Percentiles rank a stretch among this genome's conserved stretches.
Conservation (phyloP, 345 rosid species). For the Brassica cretica region DNA sequence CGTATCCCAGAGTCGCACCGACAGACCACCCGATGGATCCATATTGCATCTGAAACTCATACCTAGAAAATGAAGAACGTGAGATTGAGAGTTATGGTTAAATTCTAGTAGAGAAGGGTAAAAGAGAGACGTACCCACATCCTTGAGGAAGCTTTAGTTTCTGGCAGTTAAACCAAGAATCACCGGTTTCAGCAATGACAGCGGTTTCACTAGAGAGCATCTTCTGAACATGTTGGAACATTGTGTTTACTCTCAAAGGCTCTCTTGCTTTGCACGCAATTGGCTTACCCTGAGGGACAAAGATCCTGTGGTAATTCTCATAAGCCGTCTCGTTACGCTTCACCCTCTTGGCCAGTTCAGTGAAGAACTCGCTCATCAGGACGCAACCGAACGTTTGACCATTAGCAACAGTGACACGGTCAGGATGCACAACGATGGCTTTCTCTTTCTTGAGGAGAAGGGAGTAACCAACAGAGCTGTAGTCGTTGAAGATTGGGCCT, state of each 20-base stretch:
- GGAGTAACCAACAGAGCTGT: slow-evolving; percentile 55
- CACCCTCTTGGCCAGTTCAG: slow-evolving; percentile 46
- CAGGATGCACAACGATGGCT: slow-evolving; percentile 55
- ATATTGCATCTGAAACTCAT: slow-evolving; percentile 64
- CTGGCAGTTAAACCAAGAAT: slow-evolving; percentile 69
- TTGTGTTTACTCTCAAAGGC: slow-evolving; percentile 48
- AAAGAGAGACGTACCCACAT: slow-evolving; percentile 47
- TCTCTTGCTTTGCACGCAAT: slow-evolving; percentile 33
- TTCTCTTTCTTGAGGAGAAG: slow-evolving; percentile 58
- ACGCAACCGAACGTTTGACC: slow-evolving; percentile 59
- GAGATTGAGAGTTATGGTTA: no score
- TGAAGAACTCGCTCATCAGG: slow-evolving; percentile 53
- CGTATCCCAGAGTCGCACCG: slow-evolving; percentile 66
- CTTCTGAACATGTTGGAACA: slow-evolving; percentile 56
- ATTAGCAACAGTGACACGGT: slow-evolving; percentile 50
- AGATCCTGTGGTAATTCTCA: slow-evolving; percentile 56
- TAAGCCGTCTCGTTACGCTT: slow-evolving; percentile 44
- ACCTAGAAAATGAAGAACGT: slow-evolving; percentile 33
- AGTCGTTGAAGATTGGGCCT: slow-evolving; percentile 59
- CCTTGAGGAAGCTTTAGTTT: slow-evolving; percentile 56
- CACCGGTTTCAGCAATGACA: slow-evolving; percentile 62
- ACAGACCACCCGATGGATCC: slow-evolving; percentile 68
- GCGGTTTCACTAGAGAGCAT: slow-evolving; percentile 51
- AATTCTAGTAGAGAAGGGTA: no score
- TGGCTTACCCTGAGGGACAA: slow-evolving; percentile 52